Evolutionary conservation across 176 grass and related monocot species (phyloP).

Genomic region (Musa itinerans): DNA sequence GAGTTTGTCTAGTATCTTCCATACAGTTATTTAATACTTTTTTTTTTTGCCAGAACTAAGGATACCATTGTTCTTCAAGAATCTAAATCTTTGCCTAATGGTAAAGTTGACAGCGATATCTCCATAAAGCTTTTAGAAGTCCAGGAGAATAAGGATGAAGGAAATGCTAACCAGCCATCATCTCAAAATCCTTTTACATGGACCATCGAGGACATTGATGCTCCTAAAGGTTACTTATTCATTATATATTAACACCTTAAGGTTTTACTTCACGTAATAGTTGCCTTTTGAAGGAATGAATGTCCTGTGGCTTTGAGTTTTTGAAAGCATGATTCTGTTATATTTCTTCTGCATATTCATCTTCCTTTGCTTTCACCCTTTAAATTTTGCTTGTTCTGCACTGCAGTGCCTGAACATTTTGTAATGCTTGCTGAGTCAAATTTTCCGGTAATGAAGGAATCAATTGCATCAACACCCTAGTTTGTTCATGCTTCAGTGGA

Average conservation of each 20-base stretch:
- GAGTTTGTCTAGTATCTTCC: slow-evolving; percentile 7
- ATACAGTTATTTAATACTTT: background rate
- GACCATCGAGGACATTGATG: slow-evolving; percentile 43
- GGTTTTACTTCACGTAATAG: slow-evolving; percentile 10
- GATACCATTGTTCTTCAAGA: slow-evolving; percentile 26
- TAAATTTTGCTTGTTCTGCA: background rate
- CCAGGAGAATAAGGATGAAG: slow-evolving; percentile 37
- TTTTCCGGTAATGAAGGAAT: slow-evolving; percentile 49
- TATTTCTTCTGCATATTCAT: slow-evolving; percentile 7
- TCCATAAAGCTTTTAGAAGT: slow-evolving; percentile 41
- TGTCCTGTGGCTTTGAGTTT: background rate
- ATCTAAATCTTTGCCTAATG: slow-evolving; percentile 36
- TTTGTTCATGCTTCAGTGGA: slow-evolving; percentile 19
- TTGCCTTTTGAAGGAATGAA: background rate
- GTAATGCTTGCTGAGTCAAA: slow-evolving; percentile 60
- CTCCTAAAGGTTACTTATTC: slow-evolving; percentile 56
- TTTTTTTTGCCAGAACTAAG: slow-evolving; percentile 29
- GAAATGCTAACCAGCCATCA: slow-evolving; percentile 16
- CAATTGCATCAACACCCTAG: slow-evolving; percentile 1
- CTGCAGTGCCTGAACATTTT: slow-evolving; percentile 66
- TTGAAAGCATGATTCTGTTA: background rate
- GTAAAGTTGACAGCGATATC: slow-evolving; percentile 32
- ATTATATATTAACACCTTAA: slow-evolving; percentile 2
- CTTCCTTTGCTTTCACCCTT: background rate
- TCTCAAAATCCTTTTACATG: slow-evolving; percentile 40